These are phyloP conservation scores for Serendipita indica DNA, from an alignment of 768 basidiomycete species.

Conservation along the genomic window DNA sequence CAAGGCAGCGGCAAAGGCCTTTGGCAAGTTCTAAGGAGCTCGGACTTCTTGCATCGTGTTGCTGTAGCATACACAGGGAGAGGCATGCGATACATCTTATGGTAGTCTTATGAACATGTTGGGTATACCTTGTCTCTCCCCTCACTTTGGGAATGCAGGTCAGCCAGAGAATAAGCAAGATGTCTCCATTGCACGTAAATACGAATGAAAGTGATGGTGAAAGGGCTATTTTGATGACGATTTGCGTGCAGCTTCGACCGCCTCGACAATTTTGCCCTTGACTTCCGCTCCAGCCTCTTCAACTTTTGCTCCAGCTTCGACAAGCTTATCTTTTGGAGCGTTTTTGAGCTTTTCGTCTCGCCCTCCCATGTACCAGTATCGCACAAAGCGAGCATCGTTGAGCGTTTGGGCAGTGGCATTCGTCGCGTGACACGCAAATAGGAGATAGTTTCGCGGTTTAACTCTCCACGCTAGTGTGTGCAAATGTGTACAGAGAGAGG, in stretches of 20 bases:
- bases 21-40: slow-evolving; percentile 75
- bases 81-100: neutral
- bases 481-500: too few species aligned
- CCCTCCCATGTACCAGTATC: slow-evolving; percentile 86
- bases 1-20: slow-evolving; percentile 82
- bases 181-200: too few species aligned
- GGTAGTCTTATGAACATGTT: slow-evolving; percentile 4
- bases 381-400: slow-evolving; percentile 72
- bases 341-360: slow-evolving; percentile 49
- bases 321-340: slow-evolving; percentile 18
- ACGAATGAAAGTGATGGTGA: too few species aligned
- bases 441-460: slow-evolving; percentile 87
- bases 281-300: slow-evolving; percentile 15
- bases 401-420: slow-evolving; percentile 76
- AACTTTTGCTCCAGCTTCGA: slow-evolving; percentile 15
- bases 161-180: slow-evolving; percentile 3
- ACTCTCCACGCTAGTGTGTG: slow-evolving; percentile 96
- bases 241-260: slow-evolving; percentile 9
- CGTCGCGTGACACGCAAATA: slow-evolving; percentile 87
- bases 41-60: neutral
- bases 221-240: slow-evolving; percentile 3
- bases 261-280: slow-evolving; percentile 26
- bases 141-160: neutral
- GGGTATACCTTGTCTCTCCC: neutral
- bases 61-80: neutral